A percentile compares a stretch with the other conserved stretches of the same genome.
phyloP scores from a whole-genome alignment of 2,329 filamentous ascomycete species.

The Cercospora canescens region DNA sequence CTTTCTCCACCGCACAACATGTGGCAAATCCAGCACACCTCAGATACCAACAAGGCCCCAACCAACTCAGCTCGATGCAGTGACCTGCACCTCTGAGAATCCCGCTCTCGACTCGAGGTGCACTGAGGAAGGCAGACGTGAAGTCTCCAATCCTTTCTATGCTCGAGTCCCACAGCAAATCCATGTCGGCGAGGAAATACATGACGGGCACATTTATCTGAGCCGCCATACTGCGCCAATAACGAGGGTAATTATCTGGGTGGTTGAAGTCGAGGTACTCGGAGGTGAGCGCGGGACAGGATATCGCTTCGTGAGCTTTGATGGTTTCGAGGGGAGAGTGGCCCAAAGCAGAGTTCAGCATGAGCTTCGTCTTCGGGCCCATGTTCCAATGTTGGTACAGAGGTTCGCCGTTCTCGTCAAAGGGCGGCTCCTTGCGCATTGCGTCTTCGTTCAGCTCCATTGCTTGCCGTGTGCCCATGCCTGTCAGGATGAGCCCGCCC shows the following conservation, averaged over 20 bases:
- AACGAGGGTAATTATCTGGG: constrained; percentile 12
- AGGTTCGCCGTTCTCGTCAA: constrained; percentile 10
- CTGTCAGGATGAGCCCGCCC: constrained; percentile 11
- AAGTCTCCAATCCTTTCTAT: constrained; percentile 8
- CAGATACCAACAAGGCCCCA: constrained; percentile 16
- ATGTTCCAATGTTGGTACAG: constrained; percentile 15
- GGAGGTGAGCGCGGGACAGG: constrained; percentile 9
- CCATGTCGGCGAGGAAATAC: constrained; percentile 16
- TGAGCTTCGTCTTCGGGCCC: constrained; percentile 15
- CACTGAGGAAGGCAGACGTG: constrained; percentile 7
- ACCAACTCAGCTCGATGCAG: constrained; percentile 16
- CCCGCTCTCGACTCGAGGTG: constrained; percentile 12
- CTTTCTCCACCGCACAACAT: constrained; percentile 14
- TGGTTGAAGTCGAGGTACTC: constrained; percentile 13
- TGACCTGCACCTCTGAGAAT: constrained; percentile 13
- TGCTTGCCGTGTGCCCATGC: constrained; percentile 10
- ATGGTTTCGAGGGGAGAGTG: constrained; percentile 14
- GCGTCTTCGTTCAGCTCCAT: constrained; percentile 12
- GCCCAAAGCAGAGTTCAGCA: constrained; percentile 12
- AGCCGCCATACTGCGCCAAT: constrained; percentile 12
- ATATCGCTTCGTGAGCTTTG: constrained; percentile 16
- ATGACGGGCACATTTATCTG: constrained; percentile 15
- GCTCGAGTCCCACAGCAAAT: constrained; percentile 12
- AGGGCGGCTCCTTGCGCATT: not conserved
- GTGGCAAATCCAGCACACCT: constrained; percentile 15